phyloP scores from a whole-genome alignment of 2,329 filamentous ascomycete genomes.

The Arachnomyces sp. region DNA sequence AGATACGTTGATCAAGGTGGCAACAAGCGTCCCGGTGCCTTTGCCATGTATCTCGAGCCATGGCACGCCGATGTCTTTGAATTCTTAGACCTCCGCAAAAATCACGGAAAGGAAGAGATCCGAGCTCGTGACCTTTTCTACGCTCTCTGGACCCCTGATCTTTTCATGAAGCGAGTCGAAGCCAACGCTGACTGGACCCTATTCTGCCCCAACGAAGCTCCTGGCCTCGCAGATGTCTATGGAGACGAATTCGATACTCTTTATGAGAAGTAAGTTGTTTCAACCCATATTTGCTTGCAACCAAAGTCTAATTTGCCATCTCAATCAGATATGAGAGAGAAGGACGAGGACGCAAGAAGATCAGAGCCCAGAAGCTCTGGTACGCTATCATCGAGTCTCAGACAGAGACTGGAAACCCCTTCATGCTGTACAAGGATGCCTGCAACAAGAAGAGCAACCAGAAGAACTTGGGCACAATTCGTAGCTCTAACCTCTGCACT shows the following conservation, averaged over 20 bases:
- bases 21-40: conserved; percentile 97
- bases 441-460: conserved; percentile 99
- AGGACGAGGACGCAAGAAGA: conserved; percentile 76
- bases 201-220: conserved; percentile 96
- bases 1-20: conserved; percentile 98
- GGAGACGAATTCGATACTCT: conserved; percentile 94
- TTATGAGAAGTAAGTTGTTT: conserved; percentile 54
- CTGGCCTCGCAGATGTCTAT: conserved; percentile 90
- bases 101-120: conserved; percentile 97
- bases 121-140: conserved; percentile 96
- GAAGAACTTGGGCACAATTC: conserved; percentile 97
- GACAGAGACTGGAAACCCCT: conserved; percentile 97
- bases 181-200: conserved; percentile 94
- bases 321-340: conserved; percentile 69
- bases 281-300: not conserved
- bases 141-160: conserved; percentile 93
- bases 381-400: conserved; percentile 97
- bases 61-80: conserved; percentile 98
- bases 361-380: conserved; percentile 99
- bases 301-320: conserved; percentile 6
- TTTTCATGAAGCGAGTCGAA: conserved; percentile 99
- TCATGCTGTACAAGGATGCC: conserved; percentile 99
- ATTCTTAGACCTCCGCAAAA: conserved; percentile 96
- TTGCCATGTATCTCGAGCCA: conserved; percentile 97
- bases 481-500: conserved; percentile 97